phyloP scores from a whole-genome alignment of 2,329 filamentous ascomycete species.

The Colletotrichum plurivorum region DNA sequence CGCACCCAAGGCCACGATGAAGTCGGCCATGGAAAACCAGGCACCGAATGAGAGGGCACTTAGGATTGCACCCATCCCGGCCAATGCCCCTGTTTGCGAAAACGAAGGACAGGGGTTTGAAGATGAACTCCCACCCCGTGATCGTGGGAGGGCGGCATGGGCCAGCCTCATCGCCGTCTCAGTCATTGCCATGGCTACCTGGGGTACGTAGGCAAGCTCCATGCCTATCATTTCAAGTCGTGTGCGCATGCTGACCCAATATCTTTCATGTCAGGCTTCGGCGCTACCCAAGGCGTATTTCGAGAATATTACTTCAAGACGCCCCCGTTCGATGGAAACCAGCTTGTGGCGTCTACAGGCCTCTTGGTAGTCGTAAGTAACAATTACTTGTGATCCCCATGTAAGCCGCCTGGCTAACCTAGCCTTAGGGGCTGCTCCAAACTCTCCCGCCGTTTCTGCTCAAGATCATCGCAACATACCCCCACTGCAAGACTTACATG shows the following conservation, averaged over 20 bases:
- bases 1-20: too few species aligned
- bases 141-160: slow-evolving; percentile 15
- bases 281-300: slow-evolving; percentile 21
- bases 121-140: slow-evolving; percentile 1
- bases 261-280: background rate
- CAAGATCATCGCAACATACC: slow-evolving; percentile 4
- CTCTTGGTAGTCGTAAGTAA: slow-evolving; percentile 13
- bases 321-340: slow-evolving; percentile 19
- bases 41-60: too few species aligned
- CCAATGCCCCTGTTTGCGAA: too few species aligned
- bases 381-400: accelerated
- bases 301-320: slow-evolving; percentile 29
- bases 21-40: too few species aligned
- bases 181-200: slow-evolving; percentile 25
- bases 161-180: slow-evolving; percentile 16
- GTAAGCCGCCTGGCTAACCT: background rate
- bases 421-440: background rate
- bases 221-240: background rate
- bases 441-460: slow-evolving; percentile 15
- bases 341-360: slow-evolving; percentile 20
- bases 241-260: background rate
- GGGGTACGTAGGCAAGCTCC: slow-evolving; percentile 2
- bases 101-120: too few species aligned
- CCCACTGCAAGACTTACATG: slow-evolving; percentile 4
- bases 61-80: too few species aligned